Conservation (phyloP, 768 basidiomycete genomes). For the Tricholoma sp. region DNA sequence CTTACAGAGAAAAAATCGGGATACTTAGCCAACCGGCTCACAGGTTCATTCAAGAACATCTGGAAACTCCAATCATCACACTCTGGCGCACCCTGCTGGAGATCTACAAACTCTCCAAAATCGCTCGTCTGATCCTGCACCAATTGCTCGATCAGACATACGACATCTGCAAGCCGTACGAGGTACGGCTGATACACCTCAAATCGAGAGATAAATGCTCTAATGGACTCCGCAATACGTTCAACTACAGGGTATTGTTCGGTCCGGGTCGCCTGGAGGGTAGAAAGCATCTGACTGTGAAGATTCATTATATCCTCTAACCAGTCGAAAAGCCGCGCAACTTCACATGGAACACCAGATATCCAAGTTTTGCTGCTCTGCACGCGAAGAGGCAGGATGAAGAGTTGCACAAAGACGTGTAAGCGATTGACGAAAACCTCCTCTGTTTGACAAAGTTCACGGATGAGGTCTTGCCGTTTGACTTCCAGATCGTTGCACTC, state of each 20-base stretch:
- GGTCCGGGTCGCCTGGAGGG: slow-evolving; percentile 30
- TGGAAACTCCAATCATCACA: slow-evolving; percentile 63
- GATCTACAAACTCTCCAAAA: slow-evolving; percentile 79
- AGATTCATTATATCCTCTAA: slow-evolving; percentile 81
- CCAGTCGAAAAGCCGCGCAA: slow-evolving; percentile 80
- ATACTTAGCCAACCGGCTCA: slow-evolving; percentile 66
- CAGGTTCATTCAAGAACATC: slow-evolving; percentile 69
- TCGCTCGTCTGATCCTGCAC: slow-evolving; percentile 51
- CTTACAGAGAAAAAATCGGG: slow-evolving; percentile 71
- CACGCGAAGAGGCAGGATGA: slow-evolving; percentile 72
- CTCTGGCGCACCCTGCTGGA: slow-evolving; percentile 53
- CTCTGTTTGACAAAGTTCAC: slow-evolving; percentile 68
- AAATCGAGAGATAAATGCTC: slow-evolving; percentile 56
- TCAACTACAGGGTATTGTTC: slow-evolving; percentile 40
- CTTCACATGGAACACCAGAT: slow-evolving; percentile 65
- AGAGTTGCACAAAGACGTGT: slow-evolving; percentile 61
- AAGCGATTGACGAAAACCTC: slow-evolving; percentile 61
- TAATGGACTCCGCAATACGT: slow-evolving; percentile 53
- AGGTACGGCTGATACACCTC: slow-evolving; percentile 89
- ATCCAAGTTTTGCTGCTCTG: slow-evolving; percentile 75
- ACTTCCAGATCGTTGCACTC: not conserved
- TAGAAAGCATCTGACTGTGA: slow-evolving; percentile 56
- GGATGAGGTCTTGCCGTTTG: slow-evolving; percentile 32
- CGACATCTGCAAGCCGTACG: slow-evolving; percentile 61
- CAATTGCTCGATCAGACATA: slow-evolving; percentile 45